Evolutionary conservation across 1,284 basidiomycete genomes (phyloP).

Genomic region (Xerocomus cyaneibrunnescens): DNA sequence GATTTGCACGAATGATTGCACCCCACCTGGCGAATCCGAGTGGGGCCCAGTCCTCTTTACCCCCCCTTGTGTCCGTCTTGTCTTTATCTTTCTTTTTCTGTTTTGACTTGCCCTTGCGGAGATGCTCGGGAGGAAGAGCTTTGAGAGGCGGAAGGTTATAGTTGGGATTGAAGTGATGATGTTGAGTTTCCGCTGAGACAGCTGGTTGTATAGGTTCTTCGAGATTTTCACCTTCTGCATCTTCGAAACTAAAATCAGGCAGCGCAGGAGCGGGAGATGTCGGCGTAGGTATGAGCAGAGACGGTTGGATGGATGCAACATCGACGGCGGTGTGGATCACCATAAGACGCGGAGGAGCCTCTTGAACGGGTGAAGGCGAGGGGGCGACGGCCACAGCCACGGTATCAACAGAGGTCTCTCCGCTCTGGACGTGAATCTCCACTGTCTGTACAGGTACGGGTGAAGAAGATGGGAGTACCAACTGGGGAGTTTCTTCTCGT

Average conservation of each 20-base stretch:
- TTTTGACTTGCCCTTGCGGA: constrained; percentile 59
- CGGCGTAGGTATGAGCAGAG: constrained; percentile 36
- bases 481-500: constrained; percentile 25
- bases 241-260: constrained; percentile 35
- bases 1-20: constrained; percentile 68
- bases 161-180: constrained; percentile 43
- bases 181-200: constrained; percentile 30
- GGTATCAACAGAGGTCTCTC: constrained; percentile 1
- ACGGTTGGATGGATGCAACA: constrained; percentile 26
- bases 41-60: constrained; percentile 62
- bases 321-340: constrained; percentile 35
- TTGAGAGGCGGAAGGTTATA: constrained; percentile 65
- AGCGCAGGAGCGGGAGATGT: constrained; percentile 33
- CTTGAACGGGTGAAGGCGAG: constrained; percentile 9
- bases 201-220: constrained; percentile 24
- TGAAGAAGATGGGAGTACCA: constrained; percentile 26
- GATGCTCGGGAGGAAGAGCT: constrained; percentile 61
- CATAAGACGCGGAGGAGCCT: constrained; percentile 18
- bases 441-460: constrained; percentile 6
- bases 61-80: constrained; percentile 50
- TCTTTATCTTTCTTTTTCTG: constrained; percentile 60
- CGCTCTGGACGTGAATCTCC: constrained; percentile 1
- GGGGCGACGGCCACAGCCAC: background rate
- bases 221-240: constrained; percentile 20
- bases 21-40: constrained; percentile 73